These are phyloP conservation scores for Microcera coccophila DNA, from an alignment of 2,329 filamentous ascomycete species.

Conservation along the genomic window DNA sequence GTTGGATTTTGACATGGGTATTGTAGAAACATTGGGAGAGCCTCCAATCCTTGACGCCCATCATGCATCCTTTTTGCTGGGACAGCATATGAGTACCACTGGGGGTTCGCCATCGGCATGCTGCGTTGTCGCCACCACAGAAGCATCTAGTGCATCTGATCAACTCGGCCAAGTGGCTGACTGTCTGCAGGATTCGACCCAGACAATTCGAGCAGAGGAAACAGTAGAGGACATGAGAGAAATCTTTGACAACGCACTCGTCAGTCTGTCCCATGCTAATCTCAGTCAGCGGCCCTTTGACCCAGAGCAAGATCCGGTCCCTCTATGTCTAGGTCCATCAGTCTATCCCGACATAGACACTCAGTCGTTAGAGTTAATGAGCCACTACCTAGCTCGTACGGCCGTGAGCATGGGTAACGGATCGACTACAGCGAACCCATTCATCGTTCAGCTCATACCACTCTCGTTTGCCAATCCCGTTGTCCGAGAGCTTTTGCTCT, in stretches of 20 bases:
- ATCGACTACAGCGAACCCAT: slow-evolving; percentile 35
- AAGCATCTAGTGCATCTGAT: too few relatives aligned
- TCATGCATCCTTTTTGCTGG: too few relatives aligned
- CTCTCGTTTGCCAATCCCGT: slow-evolving; percentile 36
- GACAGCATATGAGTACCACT: too few relatives aligned
- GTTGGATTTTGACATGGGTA: neutral
- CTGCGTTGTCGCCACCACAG: too few relatives aligned
- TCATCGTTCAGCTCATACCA: slow-evolving; percentile 36
- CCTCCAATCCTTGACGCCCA: too few relatives aligned
- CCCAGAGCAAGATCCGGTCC: neutral
- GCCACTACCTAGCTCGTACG: slow-evolving; percentile 35
- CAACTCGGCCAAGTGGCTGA: too few relatives aligned
- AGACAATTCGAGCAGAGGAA: neutral
- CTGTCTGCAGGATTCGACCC: too few relatives aligned
- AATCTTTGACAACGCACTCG: too few relatives aligned
- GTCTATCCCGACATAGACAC: neutral
- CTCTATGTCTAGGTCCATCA: neutral
- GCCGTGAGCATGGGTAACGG: slow-evolving; percentile 39
- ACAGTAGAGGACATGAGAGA: neutral
- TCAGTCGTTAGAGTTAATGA: slow-evolving; percentile 33
- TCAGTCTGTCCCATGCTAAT: neutral
- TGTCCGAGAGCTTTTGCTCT: slow-evolving; percentile 35
- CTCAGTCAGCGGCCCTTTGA: neutral
- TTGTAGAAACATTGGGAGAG: neutral
- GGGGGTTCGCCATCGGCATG: too few relatives aligned